These are phyloP conservation scores for Eutreptiella sp. DNA, from an alignment of 208 protist genomes.

Conservation along the genomic window DNA sequence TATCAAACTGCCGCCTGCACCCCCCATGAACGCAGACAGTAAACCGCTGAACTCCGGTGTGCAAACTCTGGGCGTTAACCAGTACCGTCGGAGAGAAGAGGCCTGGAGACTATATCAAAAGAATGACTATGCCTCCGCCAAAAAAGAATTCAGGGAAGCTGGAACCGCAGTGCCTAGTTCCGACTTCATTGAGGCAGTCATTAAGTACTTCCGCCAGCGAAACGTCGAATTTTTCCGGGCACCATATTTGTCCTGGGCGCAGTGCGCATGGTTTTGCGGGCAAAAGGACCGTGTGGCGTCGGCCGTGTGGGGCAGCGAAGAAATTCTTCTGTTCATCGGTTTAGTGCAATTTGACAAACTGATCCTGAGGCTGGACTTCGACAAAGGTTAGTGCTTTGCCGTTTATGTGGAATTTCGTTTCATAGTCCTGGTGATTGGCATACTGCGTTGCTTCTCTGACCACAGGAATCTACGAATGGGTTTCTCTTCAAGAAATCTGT, in stretches of 20 bases:
- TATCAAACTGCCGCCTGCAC: too few relatives aligned
- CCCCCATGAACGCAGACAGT: too few relatives aligned
- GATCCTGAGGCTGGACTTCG: too few relatives aligned
- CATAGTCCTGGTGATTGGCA: too few relatives aligned
- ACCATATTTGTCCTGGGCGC: conserved; percentile 28
- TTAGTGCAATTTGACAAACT: too few relatives aligned
- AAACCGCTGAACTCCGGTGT: conserved; percentile 2
- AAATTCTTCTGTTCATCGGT: too few relatives aligned
- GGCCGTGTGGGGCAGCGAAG: too few relatives aligned
- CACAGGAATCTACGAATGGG: too few relatives aligned
- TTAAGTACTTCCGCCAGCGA: conserved; percentile 19
- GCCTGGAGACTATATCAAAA: conserved; percentile 22
- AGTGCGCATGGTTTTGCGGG: conserved; percentile 25
- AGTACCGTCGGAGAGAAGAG: conserved; percentile 17
- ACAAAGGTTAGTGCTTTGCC: too few relatives aligned
- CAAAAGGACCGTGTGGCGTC: conserved; percentile 15
- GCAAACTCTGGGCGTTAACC: conserved; percentile 17
- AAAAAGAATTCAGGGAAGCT: conserved; percentile 15
- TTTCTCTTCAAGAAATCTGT: too few relatives aligned
- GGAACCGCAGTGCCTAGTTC: conserved; percentile 21
- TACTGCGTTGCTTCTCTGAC: too few relatives aligned
- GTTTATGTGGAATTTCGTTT: too few relatives aligned
- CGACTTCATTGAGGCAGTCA: conserved; percentile 20
- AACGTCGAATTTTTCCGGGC: conserved; percentile 27
- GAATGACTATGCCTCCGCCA: not conserved